These are phyloP conservation scores for Rhizoclosmatium globosum DNA, from an alignment of 192 early-diverging fungal species.

Conservation along the genomic window DNA sequence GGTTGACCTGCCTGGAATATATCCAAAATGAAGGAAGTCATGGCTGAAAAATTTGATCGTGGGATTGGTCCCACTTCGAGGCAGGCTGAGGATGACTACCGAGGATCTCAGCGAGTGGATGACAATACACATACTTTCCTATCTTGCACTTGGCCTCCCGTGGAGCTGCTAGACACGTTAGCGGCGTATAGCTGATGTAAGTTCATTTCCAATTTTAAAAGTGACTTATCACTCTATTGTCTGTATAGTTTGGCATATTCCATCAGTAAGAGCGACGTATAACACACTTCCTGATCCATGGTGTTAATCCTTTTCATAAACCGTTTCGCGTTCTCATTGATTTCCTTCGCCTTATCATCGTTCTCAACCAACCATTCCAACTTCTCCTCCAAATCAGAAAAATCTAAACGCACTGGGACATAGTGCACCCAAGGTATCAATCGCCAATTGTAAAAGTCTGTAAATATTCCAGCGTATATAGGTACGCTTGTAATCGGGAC, in stretches of 20 bases:
- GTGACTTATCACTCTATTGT: background rate
- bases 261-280: constrained; percentile 7
- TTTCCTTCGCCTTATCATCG: constrained; percentile 19
- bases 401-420: constrained; percentile 16
- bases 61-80: too few relatives aligned
- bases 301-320: background rate
- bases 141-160: too few relatives aligned
- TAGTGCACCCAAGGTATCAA: constrained; percentile 30
- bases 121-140: too few relatives aligned
- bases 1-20: too few relatives aligned
- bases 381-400: constrained; percentile 29
- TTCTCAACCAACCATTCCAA: constrained; percentile 20
- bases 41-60: too few relatives aligned
- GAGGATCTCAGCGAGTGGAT: too few relatives aligned
- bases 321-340: background rate
- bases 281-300: background rate
- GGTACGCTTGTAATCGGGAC: constrained; percentile 2
- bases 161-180: too few relatives aligned
- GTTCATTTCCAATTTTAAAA: too few relatives aligned
- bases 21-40: too few relatives aligned
- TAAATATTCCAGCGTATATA: constrained; percentile 22
- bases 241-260: constrained; percentile 3
- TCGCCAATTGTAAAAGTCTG: constrained; percentile 15
- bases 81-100: too few relatives aligned
- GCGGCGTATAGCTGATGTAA: too few relatives aligned